Evolutionary conservation across 495 filamentous ascomycete genomes (phyloP).

Genomic region (Neurospora sp.): DNA sequence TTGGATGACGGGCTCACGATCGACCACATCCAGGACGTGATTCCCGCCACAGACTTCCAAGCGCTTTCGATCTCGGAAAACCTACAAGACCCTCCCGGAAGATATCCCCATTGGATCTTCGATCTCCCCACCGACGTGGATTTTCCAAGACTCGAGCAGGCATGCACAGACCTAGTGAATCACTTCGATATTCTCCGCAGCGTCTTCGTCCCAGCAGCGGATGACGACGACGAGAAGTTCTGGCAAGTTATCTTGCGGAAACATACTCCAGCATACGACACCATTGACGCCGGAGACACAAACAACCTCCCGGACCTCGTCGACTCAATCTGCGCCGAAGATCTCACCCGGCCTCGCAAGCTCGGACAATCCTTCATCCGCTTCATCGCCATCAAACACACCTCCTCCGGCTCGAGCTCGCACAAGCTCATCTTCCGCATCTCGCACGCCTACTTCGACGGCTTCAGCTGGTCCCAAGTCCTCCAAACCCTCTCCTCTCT

Average conservation of each 20-base stretch:
- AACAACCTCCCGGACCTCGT: constrained; percentile 22
- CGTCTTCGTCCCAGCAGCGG: constrained; percentile 44
- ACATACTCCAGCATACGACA: constrained; percentile 38
- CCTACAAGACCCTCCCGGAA: constrained; percentile 15
- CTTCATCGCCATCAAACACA: constrained; percentile 41
- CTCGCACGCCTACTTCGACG: constrained; percentile 62
- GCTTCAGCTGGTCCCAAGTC: constrained; percentile 50
- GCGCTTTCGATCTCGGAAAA: constrained; percentile 46
- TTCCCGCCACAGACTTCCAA: constrained; percentile 54
- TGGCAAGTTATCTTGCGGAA: constrained; percentile 53
- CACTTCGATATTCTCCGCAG: constrained; percentile 54
- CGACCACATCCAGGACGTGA: constrained; percentile 28
- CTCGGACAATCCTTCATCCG: constrained; percentile 48
- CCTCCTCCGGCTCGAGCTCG: constrained; percentile 11
- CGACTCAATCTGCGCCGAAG: constrained; percentile 19
- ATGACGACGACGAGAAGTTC: constrained; percentile 29
- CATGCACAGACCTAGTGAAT: constrained; percentile 24
- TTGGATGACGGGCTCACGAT: neutral
- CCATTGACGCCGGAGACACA: constrained; percentile 38
- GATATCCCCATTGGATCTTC: constrained; percentile 27
- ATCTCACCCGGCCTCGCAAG: constrained; percentile 21
- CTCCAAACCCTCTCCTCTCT: constrained; percentile 42
- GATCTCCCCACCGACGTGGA: constrained; percentile 46
- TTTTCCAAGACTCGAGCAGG: constrained; percentile 35
- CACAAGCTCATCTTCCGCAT: constrained; percentile 50